Conservation (phyloP, 768 basidiomycete species). For the Sporobolomyces pararoseus region DNA sequence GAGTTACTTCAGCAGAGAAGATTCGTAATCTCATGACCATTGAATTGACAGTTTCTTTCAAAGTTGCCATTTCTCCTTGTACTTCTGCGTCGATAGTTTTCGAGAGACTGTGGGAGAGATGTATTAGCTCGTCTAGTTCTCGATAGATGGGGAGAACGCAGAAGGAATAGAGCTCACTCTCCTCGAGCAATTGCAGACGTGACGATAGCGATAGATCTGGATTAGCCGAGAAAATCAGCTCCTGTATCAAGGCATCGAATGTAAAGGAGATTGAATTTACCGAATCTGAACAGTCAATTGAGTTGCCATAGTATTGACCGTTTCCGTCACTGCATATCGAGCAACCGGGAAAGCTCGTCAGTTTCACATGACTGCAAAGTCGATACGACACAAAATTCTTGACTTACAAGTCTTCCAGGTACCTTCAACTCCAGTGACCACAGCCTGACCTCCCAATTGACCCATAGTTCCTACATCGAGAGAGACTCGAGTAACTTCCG, state of each 20-base stretch:
- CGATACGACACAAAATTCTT: too few species aligned
- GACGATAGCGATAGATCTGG: slow-evolving; percentile 49
- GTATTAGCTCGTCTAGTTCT: neutral
- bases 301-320: slow-evolving; percentile 44
- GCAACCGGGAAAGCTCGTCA: too few species aligned
- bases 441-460: slow-evolving; percentile 60
- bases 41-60: slow-evolving; percentile 66
- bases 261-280: slow-evolving; percentile 9
- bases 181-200: slow-evolving; percentile 42
- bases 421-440: slow-evolving; percentile 53
- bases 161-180: slow-evolving; percentile 19
- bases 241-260: too few species aligned
- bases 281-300: slow-evolving; percentile 47
- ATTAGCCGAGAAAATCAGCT: neutral
- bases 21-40: slow-evolving; percentile 67
- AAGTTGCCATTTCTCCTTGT: slow-evolving; percentile 54
- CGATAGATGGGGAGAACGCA: too few species aligned
- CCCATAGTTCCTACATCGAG: slow-evolving; percentile 55
- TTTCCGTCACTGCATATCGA: slow-evolving; percentile 34
- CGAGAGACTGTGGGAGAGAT: slow-evolving; percentile 48
- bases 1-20: slow-evolving; percentile 74
- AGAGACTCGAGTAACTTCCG: slow-evolving; percentile 67
- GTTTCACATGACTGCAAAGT: too few species aligned
- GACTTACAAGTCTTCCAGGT: slow-evolving; percentile 58
- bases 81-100: slow-evolving; percentile 54